Percentiles rank a stretch among this genome's conserved stretches.
Conservation (phyloP, 2,329 filamentous ascomycete genomes). For the Microthyrium microscopicum region DNA sequence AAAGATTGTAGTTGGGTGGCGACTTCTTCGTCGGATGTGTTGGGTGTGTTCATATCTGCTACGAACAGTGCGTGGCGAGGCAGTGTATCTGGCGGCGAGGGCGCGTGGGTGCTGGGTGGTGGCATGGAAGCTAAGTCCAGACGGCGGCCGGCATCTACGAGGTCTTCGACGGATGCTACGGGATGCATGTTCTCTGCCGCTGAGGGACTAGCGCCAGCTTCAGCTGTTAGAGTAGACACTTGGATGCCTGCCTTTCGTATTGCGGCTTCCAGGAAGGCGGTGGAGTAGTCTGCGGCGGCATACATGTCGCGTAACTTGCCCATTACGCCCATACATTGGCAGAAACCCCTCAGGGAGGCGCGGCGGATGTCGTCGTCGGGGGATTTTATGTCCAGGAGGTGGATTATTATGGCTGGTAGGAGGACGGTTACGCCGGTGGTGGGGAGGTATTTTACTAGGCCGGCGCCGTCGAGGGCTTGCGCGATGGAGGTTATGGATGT, state of each 20-base stretch:
- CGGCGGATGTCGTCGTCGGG: slow-evolving; percentile 55
- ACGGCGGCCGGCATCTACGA: slow-evolving; percentile 28
- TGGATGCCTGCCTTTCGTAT: slow-evolving; percentile 75
- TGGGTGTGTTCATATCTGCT: slow-evolving; percentile 11
- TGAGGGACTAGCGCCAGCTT: slow-evolving; percentile 11
- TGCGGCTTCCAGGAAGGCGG: slow-evolving; percentile 81
- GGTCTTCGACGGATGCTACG: slow-evolving; percentile 27
- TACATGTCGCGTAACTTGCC: slow-evolving; percentile 78
- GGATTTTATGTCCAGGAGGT: slow-evolving; percentile 82
- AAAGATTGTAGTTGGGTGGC: slow-evolving; percentile 30
- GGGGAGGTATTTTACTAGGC: slow-evolving; percentile 64
- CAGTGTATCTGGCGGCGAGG: slow-evolving; percentile 25
- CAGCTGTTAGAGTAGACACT: slow-evolving; percentile 30
- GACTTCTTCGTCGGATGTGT: slow-evolving; percentile 27
- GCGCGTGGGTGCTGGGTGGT: slow-evolving; percentile 1
- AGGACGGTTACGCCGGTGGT: slow-evolving; percentile 85
- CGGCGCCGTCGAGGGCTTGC: slow-evolving; percentile 53
- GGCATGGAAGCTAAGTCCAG: slow-evolving; percentile 16
- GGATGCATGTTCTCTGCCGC: slow-evolving; percentile 10
- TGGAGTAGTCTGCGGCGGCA: slow-evolving; percentile 88
- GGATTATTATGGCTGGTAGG: slow-evolving; percentile 83
- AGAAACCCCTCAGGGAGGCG: slow-evolving; percentile 63
- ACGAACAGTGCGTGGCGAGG: not conserved
- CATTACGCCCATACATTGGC: slow-evolving; percentile 84
- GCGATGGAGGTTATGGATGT: slow-evolving; percentile 75